Evolutionary conservation across 495 filamentous ascomycete genomes (phyloP).

Genomic region (Lasiosphaeria ovina): DNA sequence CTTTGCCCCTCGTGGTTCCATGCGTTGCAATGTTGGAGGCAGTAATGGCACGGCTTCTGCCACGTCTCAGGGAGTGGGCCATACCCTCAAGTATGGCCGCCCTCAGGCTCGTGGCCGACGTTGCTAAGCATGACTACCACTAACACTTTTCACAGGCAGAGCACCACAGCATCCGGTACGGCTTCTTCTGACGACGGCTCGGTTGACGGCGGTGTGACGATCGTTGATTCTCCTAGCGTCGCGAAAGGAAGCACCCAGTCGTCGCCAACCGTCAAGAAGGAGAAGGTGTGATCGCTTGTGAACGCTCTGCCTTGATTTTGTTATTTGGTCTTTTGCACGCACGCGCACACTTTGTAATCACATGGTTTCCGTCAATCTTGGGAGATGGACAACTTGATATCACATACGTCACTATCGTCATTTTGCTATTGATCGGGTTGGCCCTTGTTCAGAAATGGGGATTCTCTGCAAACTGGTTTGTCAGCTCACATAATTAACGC

Average conservation of each 20-base stretch:
- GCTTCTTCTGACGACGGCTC: conserved; percentile 43
- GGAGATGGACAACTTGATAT: conserved; percentile 22
- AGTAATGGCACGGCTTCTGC: conserved; percentile 16
- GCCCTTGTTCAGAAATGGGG: conserved; percentile 9
- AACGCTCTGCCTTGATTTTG: conserved; percentile 11
- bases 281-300: conserved; percentile 29
- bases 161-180: conserved; percentile 23
- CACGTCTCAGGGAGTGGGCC: conserved; percentile 19
- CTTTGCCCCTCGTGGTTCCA: conserved; percentile 27
- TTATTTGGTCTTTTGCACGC: conserved; percentile 3
- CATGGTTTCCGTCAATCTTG: conserved; percentile 23
- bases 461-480: conserved; percentile 19
- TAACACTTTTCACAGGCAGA: conserved; percentile 33
- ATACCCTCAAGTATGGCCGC: conserved; percentile 28
- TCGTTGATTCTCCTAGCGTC: conserved; percentile 49
- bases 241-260: conserved; percentile 50
- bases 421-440: conserved; percentile 25
- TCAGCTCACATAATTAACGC: conserved; percentile 31
- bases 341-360: conserved; percentile 12
- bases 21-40: conserved; percentile 16
- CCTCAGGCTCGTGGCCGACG: neutral
- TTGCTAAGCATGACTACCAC: conserved; percentile 18
- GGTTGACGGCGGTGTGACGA: conserved; percentile 47
- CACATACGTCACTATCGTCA: conserved; percentile 29
- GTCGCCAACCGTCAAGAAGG: conserved; percentile 49